Conservation (phyloP, 2,329 filamentous ascomycete species). For the Ilyonectria robusta region DNA sequence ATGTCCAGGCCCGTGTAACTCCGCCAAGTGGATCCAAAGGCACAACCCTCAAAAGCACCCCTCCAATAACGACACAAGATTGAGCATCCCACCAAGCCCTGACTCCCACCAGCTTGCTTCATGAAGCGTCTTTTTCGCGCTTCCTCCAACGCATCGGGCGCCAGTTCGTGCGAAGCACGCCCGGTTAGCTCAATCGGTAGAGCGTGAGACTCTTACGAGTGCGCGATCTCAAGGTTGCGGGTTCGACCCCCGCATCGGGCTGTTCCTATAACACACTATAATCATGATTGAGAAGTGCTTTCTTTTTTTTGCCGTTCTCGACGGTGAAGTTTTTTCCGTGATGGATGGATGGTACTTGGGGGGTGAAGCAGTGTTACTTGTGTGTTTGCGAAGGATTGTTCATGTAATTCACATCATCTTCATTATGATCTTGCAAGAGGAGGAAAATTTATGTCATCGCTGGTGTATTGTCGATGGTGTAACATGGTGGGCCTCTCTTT, state of each 20-base stretch:
- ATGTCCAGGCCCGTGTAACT: not conserved
- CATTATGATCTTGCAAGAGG: too few species aligned
- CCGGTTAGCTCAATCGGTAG: conserved; percentile 60
- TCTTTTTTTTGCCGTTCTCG: conserved; percentile 33
- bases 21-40: conserved; percentile 12
- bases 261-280: conserved; percentile 52
- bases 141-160: conserved; percentile 3
- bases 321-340: not conserved
- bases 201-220: conserved; percentile 75
- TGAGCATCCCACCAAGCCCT: conserved; percentile 11
- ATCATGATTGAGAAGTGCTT: conserved; percentile 46
- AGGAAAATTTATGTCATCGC: too few species aligned
- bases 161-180: conserved; percentile 63
- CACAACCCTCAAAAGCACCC: conserved; percentile 15
- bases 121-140: not conserved
- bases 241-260: conserved; percentile 64
- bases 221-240: conserved; percentile 67
- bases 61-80: conserved; percentile 18
- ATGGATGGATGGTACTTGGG: not conserved
- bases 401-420: too few species aligned
- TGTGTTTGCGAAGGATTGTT: too few species aligned
- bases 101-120: conserved; percentile 12
- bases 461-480: too few species aligned
- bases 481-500: too few species aligned
- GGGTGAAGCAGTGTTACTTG: too few species aligned